Conservation (phyloP, 2,329 filamentous ascomycete genomes). For the Diplodia intermedia region DNA sequence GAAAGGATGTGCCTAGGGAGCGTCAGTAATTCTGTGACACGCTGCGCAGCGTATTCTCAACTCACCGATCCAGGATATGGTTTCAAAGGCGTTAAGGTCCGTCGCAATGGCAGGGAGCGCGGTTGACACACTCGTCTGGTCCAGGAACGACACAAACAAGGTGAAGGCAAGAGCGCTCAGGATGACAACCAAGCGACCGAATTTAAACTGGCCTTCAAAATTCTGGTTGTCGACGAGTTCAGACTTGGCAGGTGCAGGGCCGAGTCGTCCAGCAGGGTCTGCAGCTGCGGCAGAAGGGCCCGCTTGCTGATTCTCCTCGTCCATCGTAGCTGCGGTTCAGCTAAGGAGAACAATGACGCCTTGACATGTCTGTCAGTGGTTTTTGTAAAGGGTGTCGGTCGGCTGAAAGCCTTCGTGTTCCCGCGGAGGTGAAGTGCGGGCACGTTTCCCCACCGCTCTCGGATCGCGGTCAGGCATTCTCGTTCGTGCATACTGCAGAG, state of each 20-base stretch:
- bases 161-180: conserved; percentile 22
- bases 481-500: background rate
- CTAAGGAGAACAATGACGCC: background rate
- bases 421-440: background rate
- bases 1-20: conserved; percentile 33
- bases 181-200: conserved; percentile 12
- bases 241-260: background rate
- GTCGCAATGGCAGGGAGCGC: conserved; percentile 51
- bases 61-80: conserved; percentile 21
- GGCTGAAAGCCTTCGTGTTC: background rate
- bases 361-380: background rate
- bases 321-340: conserved; percentile 14
- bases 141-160: conserved; percentile 47
- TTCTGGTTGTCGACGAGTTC: conserved; percentile 23
- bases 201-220: conserved; percentile 17
- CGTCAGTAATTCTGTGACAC: background rate
- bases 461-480: conserved; percentile 12
- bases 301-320: conserved; percentile 21
- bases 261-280: background rate
- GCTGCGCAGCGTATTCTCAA: background rate
- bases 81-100: conserved; percentile 40
- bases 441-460: conserved; percentile 14
- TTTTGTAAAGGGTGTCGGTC: background rate
- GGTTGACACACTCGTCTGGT: conserved; percentile 51
- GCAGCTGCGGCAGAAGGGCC: background rate